Base-by-base conservation (phyloP, 2,329 filamentous ascomycete species). In the Plectosphaerella cucumerina region DNA sequence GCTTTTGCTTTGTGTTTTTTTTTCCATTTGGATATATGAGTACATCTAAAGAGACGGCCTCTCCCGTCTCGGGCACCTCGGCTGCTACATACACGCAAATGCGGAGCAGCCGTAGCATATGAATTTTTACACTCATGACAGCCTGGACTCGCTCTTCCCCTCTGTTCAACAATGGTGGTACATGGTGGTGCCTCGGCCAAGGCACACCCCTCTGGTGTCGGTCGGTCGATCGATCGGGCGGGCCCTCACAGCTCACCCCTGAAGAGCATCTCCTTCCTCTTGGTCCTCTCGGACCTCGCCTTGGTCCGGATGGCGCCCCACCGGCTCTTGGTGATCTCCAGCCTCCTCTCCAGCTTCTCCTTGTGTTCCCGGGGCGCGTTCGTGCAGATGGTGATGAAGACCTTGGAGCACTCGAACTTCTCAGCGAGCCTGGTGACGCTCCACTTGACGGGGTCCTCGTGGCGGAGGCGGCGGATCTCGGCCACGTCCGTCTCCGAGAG, bases 391-490 rank as follows among this genome's bases (percentile, higher is more conserved):
- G 78, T 76, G 14, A 78, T 70, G 0, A 81, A 59, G 1, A 74
- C 62, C 50, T 80, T 76, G 0, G 72, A 74, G 1, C 76, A 77
- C 55, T 80, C 72, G 0, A 57, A 52, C 15, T 70, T 59, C 51
- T 81, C 63, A 5, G 82, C 78, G 31, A 86, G 73, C 45, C 66
- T 69, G 35, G 62, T 62, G 43, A 83, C 77, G 54, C 71, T 81
- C 81, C 82, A 85, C 48, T 63, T 67, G 22, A 72, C 62, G 1
- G 82, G 82, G 59, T 86, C 78, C 42, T 70, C 63, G 21, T 61
- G 62, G 47, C 82, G 73, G 62, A 86, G 70, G 47, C 67, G 65
- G 51, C 80, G 78, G 62, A 85, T 86, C 72, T 85, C 81, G 46
- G 72, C 72, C 46, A 87, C 78, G 54, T 86, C 75, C 53, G 73